phyloP scores from a whole-genome alignment of 1,139 yeast species.

The Yamadazyma siamensis region DNA sequence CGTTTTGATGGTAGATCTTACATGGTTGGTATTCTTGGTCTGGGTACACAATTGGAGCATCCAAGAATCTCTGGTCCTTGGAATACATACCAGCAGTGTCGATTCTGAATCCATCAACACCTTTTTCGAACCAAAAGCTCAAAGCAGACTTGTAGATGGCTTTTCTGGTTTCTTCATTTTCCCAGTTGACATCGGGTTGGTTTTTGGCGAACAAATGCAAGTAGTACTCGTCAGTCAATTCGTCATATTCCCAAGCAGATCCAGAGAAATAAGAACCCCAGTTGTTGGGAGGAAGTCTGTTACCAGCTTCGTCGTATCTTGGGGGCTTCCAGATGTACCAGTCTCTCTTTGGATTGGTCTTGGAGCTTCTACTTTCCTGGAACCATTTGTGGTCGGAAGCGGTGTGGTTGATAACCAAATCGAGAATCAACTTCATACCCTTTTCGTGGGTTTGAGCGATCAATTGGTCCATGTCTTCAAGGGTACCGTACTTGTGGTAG shows the following conservation, averaged over 20 bases:
- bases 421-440: constrained; percentile 52
- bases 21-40: constrained; percentile 43
- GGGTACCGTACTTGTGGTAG: constrained; percentile 51
- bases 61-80: constrained; percentile 45
- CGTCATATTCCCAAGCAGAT: constrained; percentile 58
- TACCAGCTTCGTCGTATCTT: constrained; percentile 37
- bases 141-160: constrained; percentile 52
- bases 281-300: constrained; percentile 55
- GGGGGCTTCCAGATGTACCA: constrained; percentile 62
- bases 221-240: constrained; percentile 51
- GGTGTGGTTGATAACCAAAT: constrained; percentile 59
- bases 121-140: constrained; percentile 54
- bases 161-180: constrained; percentile 47
- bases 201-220: constrained; percentile 49
- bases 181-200: constrained; percentile 65
- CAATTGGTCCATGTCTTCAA: constrained; percentile 48
- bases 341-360: constrained; percentile 53
- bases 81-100: constrained; percentile 57
- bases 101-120: constrained; percentile 59
- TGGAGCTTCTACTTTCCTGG: constrained; percentile 52
- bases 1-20: constrained; percentile 33
- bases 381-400: constrained; percentile 58
- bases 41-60: constrained; percentile 48
- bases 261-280: constrained; percentile 56
- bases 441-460: constrained; percentile 46